These are phyloP conservation scores for Kwoniella mangroviensis DNA, from an alignment of 768 basidiomycete species.

Conservation along the genomic window DNA sequence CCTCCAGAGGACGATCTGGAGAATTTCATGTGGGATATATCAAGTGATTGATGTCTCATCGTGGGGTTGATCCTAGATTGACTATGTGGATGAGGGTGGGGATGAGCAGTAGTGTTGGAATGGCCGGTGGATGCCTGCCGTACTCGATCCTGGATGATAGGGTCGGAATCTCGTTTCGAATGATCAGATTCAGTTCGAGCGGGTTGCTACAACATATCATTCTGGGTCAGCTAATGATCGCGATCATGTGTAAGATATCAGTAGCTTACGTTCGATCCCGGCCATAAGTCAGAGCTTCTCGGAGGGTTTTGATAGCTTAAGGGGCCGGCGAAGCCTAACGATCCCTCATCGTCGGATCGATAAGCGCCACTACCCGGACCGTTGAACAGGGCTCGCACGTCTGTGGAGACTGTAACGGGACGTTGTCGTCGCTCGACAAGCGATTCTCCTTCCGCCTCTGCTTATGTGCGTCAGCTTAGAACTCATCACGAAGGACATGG, in stretches of 20 bases:
- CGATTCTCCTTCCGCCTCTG: conserved; percentile 78
- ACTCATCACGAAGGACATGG: conserved; percentile 1
- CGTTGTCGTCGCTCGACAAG: conserved; percentile 67
- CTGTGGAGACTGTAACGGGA: conserved; percentile 84
- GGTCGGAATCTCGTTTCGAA: conserved; percentile 48
- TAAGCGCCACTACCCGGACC: conserved; percentile 58
- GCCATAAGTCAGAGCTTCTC: conserved; percentile 29
- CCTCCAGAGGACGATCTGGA: conserved; percentile 27
- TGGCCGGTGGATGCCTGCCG: conserved; percentile 37
- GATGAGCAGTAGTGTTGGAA: conserved; percentile 4
- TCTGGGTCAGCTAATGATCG: neutral
- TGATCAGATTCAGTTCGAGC: conserved; percentile 28
- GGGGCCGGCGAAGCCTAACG: conserved; percentile 37
- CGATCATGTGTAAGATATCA: neutral
- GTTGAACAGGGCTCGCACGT: conserved; percentile 93
- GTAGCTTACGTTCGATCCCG: conserved; percentile 25
- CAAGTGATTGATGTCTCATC: conserved; percentile 45
- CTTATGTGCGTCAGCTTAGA: conserved; percentile 9
- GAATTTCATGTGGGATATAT: conserved; percentile 50
- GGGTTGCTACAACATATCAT: neutral
- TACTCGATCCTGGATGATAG: conserved; percentile 42
- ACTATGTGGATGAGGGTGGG: conserved; percentile 23
- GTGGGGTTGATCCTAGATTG: conserved; percentile 30
- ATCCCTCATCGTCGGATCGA: conserved; percentile 22
- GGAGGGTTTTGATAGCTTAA: conserved; percentile 35